Conservation (phyloP, 257 asterid genomes). For the Mitragyna speciosa region DNA sequence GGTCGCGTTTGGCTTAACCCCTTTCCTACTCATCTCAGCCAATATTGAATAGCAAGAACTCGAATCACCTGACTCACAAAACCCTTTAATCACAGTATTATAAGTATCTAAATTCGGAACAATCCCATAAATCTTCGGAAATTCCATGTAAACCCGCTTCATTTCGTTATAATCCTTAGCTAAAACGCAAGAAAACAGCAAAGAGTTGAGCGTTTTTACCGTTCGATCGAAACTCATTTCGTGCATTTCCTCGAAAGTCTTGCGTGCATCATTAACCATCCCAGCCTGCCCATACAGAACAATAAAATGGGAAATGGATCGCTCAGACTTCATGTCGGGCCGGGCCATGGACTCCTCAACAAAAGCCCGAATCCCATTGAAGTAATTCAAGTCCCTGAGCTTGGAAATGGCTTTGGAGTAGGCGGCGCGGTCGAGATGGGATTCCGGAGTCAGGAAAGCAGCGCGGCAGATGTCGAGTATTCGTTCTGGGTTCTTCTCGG, state of each 20-base stretch:
- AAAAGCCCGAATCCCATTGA: conserved; percentile 50
- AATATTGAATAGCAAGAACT: conserved; percentile 57
- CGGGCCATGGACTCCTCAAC: conserved; percentile 52
- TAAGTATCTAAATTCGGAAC: conserved; percentile 66
- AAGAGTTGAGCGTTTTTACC: conserved; percentile 57
- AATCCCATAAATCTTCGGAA: conserved; percentile 54
- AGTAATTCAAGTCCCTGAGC: conserved; percentile 48
- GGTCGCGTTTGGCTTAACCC: conserved; percentile 45
- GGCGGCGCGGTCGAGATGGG: conserved; percentile 68
- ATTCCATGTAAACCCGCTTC: conserved; percentile 63
- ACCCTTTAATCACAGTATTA: conserved; percentile 65
- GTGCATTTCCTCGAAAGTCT: conserved; percentile 67
- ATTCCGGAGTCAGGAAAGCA: conserved; percentile 63
- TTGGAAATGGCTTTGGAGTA: conserved; percentile 56
- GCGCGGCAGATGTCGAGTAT: conserved; percentile 74
- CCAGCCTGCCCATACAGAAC: conserved; percentile 77
- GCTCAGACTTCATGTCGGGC: conserved; percentile 44
- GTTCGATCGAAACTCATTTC: conserved; percentile 45
- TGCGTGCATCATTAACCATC: conserved; percentile 49
- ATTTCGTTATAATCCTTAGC: conserved; percentile 56
- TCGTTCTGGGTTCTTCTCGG: conserved; percentile 80
- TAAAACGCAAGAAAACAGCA: conserved; percentile 60
- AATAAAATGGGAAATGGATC: conserved; percentile 51
- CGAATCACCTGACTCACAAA: conserved; percentile 60
- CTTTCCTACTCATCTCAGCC: conserved; percentile 71